These are phyloP conservation scores for Colletotrichum higginsianum DNA, from an alignment of 2,329 filamentous ascomycete species.

Conservation along the genomic window DNA sequence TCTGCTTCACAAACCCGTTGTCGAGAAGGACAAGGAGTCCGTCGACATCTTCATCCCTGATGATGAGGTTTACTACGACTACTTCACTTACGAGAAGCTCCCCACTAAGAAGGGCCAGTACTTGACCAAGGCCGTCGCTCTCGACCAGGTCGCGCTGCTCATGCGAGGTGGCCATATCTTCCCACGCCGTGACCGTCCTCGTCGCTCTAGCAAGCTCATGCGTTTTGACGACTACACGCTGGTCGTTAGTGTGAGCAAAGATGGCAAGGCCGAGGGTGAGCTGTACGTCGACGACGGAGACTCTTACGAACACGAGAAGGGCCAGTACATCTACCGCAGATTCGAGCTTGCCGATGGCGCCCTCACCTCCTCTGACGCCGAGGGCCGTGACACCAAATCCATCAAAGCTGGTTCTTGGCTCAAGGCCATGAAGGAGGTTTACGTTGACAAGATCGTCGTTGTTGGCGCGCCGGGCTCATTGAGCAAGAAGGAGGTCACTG, in stretches of 20 bases:
- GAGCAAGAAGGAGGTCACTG: conserved; percentile 73
- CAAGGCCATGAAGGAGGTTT: conserved; percentile 83
- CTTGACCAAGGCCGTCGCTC: conserved; percentile 80
- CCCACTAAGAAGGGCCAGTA: conserved; percentile 77
- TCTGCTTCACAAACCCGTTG: conserved; percentile 92
- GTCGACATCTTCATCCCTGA: conserved; percentile 91
- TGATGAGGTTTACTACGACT: conserved; percentile 92
- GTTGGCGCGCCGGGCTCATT: conserved; percentile 84
- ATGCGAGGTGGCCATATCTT: conserved; percentile 96
- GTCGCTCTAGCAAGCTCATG: conserved; percentile 91
- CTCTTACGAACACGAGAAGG: conserved; percentile 87
- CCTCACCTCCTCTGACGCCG: conserved; percentile 80
- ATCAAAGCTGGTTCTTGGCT: conserved; percentile 78
- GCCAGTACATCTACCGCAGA: conserved; percentile 88
- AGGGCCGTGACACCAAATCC: conserved; percentile 66
- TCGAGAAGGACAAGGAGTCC: conserved; percentile 79
- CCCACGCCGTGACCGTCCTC: conserved; percentile 88
- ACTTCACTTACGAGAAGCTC: conserved; percentile 88
- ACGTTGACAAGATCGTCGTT: conserved; percentile 87
- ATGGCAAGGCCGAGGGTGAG: conserved; percentile 77
- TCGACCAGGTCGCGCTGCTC: conserved; percentile 89
- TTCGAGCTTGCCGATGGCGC: conserved; percentile 77
- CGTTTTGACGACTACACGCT: conserved; percentile 95
- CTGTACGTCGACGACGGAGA: conserved; percentile 96
- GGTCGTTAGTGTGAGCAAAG: conserved; percentile 80